A percentile compares a stretch with the other conserved stretches of the same genome.
Evolutionary conservation across 2,329 filamentous ascomycete species (phyloP).

Genomic region (Hypoxylon sp.): DNA sequence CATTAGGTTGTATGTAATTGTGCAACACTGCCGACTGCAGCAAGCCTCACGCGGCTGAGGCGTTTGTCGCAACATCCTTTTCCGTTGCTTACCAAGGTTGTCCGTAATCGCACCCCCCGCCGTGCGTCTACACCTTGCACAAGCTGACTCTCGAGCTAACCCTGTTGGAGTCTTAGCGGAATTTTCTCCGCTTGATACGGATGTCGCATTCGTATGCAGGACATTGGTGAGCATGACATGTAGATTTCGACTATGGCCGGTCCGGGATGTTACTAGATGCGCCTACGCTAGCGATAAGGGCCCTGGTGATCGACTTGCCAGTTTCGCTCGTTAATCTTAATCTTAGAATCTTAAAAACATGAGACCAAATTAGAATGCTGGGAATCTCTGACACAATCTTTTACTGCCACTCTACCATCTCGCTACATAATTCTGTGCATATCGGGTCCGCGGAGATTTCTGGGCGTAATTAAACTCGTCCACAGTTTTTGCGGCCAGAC

Average conservation of each 20-base stretch:
- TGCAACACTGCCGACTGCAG: conserved; percentile 29
- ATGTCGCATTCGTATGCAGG: conserved; percentile 40
- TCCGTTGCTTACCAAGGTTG: background rate
- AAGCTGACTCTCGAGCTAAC: conserved; percentile 9
- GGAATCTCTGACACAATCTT: conserved; percentile 27
- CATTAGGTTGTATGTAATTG: conserved; percentile 6
- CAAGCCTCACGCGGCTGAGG: conserved; percentile 43
- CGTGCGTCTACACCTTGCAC: conserved; percentile 19
- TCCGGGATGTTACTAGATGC: conserved; percentile 28
- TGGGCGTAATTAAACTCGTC: conserved; percentile 40
- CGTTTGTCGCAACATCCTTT: conserved; percentile 43
- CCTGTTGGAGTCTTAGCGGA: conserved; percentile 26
- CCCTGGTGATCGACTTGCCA: conserved; percentile 29
- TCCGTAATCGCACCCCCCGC: conserved; percentile 1
- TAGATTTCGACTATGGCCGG: conserved; percentile 21
- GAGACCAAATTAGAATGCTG: conserved; percentile 26
- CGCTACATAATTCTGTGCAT: conserved; percentile 20
- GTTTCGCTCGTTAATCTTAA: conserved; percentile 35
- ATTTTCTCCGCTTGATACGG: conserved; percentile 39
- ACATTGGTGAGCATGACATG: conserved; percentile 34
- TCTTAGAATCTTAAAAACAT: conserved; percentile 28
- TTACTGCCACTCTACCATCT: conserved; percentile 18
- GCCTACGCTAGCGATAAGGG: conserved; percentile 26
- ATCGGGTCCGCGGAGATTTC: conserved; percentile 26
- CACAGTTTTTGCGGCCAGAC: conserved; percentile 7